A percentile compares a stretch with the other conserved stretches of the same genome.
phyloP scores from a whole-genome alignment of 352 stramenopile species.

The Phytophthora sp. region DNA sequence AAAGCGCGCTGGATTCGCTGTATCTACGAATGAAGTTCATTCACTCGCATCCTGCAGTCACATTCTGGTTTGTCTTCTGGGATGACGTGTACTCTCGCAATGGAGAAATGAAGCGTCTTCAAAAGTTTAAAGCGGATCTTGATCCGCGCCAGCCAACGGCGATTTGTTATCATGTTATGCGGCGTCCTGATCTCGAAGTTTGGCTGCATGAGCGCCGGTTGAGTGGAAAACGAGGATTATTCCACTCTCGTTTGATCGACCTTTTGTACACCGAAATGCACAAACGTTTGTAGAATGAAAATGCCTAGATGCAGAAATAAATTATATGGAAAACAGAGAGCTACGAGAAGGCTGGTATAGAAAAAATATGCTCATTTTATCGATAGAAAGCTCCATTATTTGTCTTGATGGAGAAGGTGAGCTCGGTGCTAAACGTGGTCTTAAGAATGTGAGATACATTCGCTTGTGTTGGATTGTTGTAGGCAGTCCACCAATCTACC shows the following conservation, averaged over 20 bases:
- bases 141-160: constrained; percentile 32
- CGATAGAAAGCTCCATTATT: too few species aligned
- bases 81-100: constrained; percentile 53
- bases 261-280: constrained; percentile 24
- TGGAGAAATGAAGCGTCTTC: constrained; percentile 38
- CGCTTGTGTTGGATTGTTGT: too few species aligned
- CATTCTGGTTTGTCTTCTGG: constrained; percentile 60
- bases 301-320: too few species aligned
- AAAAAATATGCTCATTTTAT: too few species aligned
- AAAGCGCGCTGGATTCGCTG: constrained; percentile 38
- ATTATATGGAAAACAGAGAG: too few species aligned
- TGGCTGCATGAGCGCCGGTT: constrained; percentile 32
- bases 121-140: constrained; percentile 25
- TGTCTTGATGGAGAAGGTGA: too few species aligned
- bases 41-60: constrained; percentile 35
- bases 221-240: constrained; percentile 16
- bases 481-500: too few species aligned
- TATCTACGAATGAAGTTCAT: constrained; percentile 42
- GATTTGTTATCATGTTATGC: constrained; percentile 48
- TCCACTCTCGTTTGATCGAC: constrained; percentile 20
- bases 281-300: background rate
- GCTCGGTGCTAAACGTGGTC: too few species aligned
- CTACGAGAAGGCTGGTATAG: too few species aligned
- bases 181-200: constrained; percentile 31
- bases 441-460: too few species aligned